phyloP scores from a whole-genome alignment of 2,329 filamentous ascomycete genomes.

The Aspergillus fijiensis region DNA sequence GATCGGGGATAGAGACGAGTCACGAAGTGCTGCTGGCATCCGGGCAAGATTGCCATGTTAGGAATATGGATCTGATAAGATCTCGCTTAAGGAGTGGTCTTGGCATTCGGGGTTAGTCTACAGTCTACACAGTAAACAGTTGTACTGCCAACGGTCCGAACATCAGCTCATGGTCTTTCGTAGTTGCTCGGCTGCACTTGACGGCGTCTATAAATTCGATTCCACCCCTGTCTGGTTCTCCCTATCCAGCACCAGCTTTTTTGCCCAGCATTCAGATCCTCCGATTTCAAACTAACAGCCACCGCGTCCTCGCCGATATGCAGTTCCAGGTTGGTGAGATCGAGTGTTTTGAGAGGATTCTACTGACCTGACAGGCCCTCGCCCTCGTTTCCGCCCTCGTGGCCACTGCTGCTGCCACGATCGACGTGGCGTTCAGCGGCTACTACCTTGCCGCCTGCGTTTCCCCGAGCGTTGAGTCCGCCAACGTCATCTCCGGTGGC shows the following conservation, averaged over 20 bases:
- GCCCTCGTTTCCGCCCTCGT: background rate
- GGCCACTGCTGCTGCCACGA: background rate
- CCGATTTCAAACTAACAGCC: background rate
- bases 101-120: background rate
- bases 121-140: background rate
- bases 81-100: background rate
- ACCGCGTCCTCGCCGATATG: background rate
- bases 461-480: constrained; percentile 1
- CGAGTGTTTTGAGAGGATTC: background rate
- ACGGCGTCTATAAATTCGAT: too few species aligned
- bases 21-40: too few species aligned
- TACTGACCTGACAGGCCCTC: background rate
- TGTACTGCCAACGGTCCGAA: too few species aligned
- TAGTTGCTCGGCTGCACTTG: too few species aligned
- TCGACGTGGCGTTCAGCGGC: constrained; percentile 4
- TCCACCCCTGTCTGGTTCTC: too few species aligned
- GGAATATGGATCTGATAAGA: constrained; percentile 10
- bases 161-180: too few species aligned
- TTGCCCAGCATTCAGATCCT: background rate
- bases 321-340: background rate
- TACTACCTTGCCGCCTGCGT: constrained; percentile 2
- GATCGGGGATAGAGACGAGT: background rate
- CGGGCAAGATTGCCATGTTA: background rate
- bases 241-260: too few species aligned
- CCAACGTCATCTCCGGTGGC: constrained; percentile 4